Evolutionary conservation across 495 filamentous ascomycete species (phyloP).

Genomic region (Xylaria telfairii): DNA sequence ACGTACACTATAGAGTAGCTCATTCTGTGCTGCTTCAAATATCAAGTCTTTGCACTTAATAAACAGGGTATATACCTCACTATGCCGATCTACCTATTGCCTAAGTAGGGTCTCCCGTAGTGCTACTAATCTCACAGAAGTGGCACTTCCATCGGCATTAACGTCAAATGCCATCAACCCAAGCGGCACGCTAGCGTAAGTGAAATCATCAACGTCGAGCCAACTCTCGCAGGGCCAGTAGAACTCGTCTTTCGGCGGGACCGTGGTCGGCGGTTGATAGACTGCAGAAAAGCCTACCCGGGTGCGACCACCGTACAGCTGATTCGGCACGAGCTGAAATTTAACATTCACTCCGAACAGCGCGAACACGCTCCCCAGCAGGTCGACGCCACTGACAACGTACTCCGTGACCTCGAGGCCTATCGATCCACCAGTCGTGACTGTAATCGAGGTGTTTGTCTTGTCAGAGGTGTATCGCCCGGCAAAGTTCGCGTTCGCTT

Average conservation of each 20-base stretch:
- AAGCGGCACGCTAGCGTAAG: conserved; percentile 36
- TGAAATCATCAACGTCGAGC: conserved; percentile 20
- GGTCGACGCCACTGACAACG: conserved; percentile 47
- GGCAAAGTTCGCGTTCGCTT: conserved; percentile 36
- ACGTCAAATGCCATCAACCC: conserved; percentile 46
- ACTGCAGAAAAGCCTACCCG: conserved; percentile 16
- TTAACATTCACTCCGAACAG: conserved; percentile 30
- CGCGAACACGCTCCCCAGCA: conserved; percentile 22
- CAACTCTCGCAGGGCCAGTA: conserved; percentile 32
- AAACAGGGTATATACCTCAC: not conserved
- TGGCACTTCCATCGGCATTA: conserved; percentile 40
- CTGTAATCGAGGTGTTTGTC: conserved; percentile 39
- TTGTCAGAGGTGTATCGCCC: conserved; percentile 39
- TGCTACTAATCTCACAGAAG: conserved; percentile 34
- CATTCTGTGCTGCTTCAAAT: not conserved
- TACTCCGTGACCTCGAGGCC: conserved; percentile 42
- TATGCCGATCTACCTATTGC: not conserved
- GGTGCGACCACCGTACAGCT: not conserved
- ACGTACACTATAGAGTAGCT: too few relatives aligned
- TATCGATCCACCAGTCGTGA: conserved; percentile 28
- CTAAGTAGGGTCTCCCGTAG: conserved; percentile 31
- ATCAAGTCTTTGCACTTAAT: not conserved
- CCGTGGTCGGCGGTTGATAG: conserved; percentile 29
- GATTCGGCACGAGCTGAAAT: conserved; percentile 35
- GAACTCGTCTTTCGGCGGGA: conserved; percentile 8